These are phyloP conservation scores for Lipomyces lipofer DNA, from an alignment of 805 yeast species.

Conservation along the genomic window DNA sequence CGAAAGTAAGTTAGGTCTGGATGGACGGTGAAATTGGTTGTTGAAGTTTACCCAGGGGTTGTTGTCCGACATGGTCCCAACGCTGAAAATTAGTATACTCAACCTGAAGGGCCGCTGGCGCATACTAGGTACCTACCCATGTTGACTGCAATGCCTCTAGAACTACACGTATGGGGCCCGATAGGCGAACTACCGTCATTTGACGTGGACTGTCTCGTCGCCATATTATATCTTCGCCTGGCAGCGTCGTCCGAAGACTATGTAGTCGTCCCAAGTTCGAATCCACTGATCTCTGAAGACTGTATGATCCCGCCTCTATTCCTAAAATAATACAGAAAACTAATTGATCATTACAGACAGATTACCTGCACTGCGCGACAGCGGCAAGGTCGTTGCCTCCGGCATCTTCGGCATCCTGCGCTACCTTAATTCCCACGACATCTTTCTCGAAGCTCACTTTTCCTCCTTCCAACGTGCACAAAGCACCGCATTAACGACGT, in stretches of 20 bases:
- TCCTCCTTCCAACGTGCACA: slow-evolving; percentile 17
- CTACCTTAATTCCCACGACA: slow-evolving; percentile 18
- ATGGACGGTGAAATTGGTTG: too few species aligned
- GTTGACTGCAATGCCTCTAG: slow-evolving; percentile 11
- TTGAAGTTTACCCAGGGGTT: too few species aligned
- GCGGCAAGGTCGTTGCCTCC: slow-evolving; percentile 17
- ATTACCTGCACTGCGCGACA: slow-evolving; percentile 27
- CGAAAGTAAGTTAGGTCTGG: too few species aligned
- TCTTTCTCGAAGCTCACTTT: slow-evolving; percentile 14
- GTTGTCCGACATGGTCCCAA: too few species aligned
- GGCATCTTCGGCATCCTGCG: slow-evolving; percentile 30
- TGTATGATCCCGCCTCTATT: slow-evolving; percentile 7
- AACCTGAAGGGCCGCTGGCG: too few species aligned
- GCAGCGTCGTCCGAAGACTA: slow-evolving; percentile 6
- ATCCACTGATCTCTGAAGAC: slow-evolving; percentile 24
- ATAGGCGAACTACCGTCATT: slow-evolving; percentile 30
- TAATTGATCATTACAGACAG: neutral
- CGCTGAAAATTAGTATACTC: too few species aligned
- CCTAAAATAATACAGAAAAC: neutral
- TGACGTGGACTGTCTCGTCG: slow-evolving; percentile 33
- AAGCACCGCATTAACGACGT: slow-evolving; percentile 21
- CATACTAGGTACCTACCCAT: too few species aligned
- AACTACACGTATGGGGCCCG: slow-evolving; percentile 33
- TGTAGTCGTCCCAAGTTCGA: slow-evolving; percentile 23
- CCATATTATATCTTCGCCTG: slow-evolving; percentile 21